phyloP scores from a whole-genome alignment of 2,329 filamentous ascomycete species.

The Botryotinia convoluta region DNA sequence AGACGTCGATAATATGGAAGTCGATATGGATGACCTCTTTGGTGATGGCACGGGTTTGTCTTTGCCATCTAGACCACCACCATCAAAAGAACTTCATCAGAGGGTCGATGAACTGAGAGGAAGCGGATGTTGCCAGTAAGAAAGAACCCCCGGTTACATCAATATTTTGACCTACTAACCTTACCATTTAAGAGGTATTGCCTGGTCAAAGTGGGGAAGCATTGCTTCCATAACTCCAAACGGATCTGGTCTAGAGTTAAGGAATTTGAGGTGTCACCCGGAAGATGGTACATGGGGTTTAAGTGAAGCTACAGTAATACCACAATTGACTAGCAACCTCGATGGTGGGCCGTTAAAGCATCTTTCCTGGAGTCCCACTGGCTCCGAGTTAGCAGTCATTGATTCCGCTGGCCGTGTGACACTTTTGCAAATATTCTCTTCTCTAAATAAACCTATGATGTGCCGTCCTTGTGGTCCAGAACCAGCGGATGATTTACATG shows the following conservation, averaged over 20 bases:
- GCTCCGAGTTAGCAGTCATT: constrained; percentile 77
- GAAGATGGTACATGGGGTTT: constrained; percentile 73
- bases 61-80: constrained; percentile 48
- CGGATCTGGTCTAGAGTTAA: constrained; percentile 67
- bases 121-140: constrained; percentile 80
- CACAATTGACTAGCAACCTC: constrained; percentile 59
- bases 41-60: constrained; percentile 64
- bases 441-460: constrained; percentile 68
- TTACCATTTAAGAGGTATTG: constrained; percentile 60
- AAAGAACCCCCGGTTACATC: constrained; percentile 27
- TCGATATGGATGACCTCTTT: constrained; percentile 69
- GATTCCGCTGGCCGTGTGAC: constrained; percentile 76
- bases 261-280: constrained; percentile 67
- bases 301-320: constrained; percentile 65
- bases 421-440: constrained; percentile 68
- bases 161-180: constrained; percentile 1
- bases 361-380: constrained; percentile 73
- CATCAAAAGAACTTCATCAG: constrained; percentile 64
- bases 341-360: constrained; percentile 71
- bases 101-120: constrained; percentile 74
- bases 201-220: constrained; percentile 85
- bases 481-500: constrained; percentile 68
- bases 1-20: constrained; percentile 51
- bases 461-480: constrained; percentile 65
- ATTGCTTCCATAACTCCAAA: constrained; percentile 78